Percentiles rank a stretch among this genome's conserved stretches.
These are phyloP conservation scores for Mucor saturninus DNA, from an alignment of 371 early-diverging fungal genomes.

Conservation along the genomic window DNA sequence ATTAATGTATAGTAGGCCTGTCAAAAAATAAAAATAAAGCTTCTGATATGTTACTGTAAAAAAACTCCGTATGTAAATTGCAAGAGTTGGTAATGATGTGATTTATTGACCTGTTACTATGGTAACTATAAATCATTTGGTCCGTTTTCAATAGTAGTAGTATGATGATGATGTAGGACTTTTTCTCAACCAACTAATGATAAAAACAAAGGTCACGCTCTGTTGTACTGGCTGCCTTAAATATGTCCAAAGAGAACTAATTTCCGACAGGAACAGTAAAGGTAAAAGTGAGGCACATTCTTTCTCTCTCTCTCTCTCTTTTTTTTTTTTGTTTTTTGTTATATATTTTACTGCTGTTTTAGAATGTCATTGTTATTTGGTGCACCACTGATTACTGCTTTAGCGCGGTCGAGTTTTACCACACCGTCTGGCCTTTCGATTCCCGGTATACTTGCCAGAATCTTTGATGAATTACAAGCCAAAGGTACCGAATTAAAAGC, in stretches of 20 bases:
- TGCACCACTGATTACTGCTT: conserved; percentile 19
- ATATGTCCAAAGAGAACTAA: background rate
- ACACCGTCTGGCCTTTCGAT: conserved; percentile 19
- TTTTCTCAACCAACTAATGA: too few species aligned
- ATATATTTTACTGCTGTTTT: background rate
- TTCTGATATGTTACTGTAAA: too few species aligned
- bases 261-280: background rate
- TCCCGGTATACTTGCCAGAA: conserved; percentile 21
- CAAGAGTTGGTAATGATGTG: too few species aligned
- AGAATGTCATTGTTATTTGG: conserved; percentile 19
- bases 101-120: too few species aligned
- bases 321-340: background rate
- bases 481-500: conserved; percentile 16
- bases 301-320: conserved; percentile 5
- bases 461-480: conserved; percentile 23
- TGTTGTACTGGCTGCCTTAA: conserved; percentile 16
- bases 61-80: too few species aligned
- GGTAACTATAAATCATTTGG: too few species aligned
- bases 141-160: too few species aligned
- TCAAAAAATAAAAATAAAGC: too few species aligned
- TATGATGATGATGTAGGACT: too few species aligned
- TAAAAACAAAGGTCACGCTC: background rate
- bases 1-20: too few species aligned
- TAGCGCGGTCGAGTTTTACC: conserved; percentile 25
- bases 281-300: background rate